These are phyloP conservation scores for Talaromyces nanjingensis DNA, from an alignment of 495 filamentous ascomycete genomes.

Conservation along the genomic window DNA sequence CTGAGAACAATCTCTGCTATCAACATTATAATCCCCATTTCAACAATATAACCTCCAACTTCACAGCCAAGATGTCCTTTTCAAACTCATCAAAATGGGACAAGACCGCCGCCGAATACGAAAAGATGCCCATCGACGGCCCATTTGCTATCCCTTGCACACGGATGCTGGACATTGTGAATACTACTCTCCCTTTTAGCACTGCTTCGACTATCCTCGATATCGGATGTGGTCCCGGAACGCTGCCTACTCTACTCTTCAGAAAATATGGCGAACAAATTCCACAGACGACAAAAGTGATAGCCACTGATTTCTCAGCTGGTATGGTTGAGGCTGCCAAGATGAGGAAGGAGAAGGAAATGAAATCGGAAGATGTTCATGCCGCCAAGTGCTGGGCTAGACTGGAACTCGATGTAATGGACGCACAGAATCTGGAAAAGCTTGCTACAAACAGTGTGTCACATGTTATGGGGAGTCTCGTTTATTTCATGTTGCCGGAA, in stretches of 20 bases:
- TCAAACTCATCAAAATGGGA: slow-evolving; percentile 1
- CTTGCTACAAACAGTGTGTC: not conserved
- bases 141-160: not conserved
- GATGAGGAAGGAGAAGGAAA: not conserved
- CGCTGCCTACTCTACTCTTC: slow-evolving; percentile 1
- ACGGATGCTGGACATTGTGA: not conserved
- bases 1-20: not conserved
- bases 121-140: not conserved
- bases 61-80: slow-evolving; percentile 1
- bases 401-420: slow-evolving; percentile 4
- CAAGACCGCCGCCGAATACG: slow-evolving; percentile 1
- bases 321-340: slow-evolving; percentile 3
- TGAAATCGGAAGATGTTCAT: not conserved
- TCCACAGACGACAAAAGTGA: not conserved
- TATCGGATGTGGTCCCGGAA: slow-evolving; percentile 6
- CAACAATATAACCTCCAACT: not conserved
- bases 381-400: not conserved
- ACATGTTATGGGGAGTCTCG: slow-evolving; percentile 2
- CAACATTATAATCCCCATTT: not conserved
- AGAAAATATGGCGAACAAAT: not conserved
- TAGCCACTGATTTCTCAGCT: slow-evolving; percentile 7
- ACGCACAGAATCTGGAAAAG: slow-evolving; percentile 2
- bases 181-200: not conserved
- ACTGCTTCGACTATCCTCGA: slow-evolving; percentile 1
- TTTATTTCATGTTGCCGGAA: slow-evolving; percentile 9